Percentiles rank a stretch among this genome's conserved stretches.
These are phyloP conservation scores for Ogataea polymorpha DNA, from an alignment of 805 yeast species.

Conservation along the genomic window DNA sequence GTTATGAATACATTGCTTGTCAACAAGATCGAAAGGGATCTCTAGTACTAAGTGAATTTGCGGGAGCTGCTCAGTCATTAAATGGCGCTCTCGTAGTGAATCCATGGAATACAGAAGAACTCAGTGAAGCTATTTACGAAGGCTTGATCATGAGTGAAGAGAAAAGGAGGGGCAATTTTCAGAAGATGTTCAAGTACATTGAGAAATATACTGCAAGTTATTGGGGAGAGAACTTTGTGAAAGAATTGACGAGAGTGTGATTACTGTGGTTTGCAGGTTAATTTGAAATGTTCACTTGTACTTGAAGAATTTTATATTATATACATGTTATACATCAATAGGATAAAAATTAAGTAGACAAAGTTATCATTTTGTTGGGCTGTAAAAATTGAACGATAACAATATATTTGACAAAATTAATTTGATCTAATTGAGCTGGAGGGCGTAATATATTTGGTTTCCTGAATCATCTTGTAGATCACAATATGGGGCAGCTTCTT, in stretches of 20 bases:
- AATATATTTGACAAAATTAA: not conserved
- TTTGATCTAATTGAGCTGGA: not conserved
- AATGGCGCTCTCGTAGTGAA: conserved; percentile 93
- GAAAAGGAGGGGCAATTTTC: conserved; percentile 73
- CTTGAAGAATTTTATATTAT: not conserved
- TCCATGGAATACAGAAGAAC: conserved; percentile 98
- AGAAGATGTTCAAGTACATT: conserved; percentile 80
- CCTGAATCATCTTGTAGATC: no score
- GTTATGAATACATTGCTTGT: conserved; percentile 95
- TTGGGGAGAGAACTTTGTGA: conserved; percentile 97
- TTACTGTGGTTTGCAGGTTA: no score
- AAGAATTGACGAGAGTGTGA: conserved; percentile 51
- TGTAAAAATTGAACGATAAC: conserved; percentile 9
- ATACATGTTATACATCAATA: not conserved
- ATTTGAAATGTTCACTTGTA: no score
- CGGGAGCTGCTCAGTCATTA: conserved; percentile 98
- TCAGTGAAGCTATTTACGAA: conserved; percentile 81
- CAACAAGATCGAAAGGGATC: conserved; percentile 81
- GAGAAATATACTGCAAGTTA: conserved; percentile 91
- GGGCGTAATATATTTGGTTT: not conserved
- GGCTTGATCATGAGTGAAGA: conserved; percentile 83
- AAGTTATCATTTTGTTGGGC: conserved; percentile 1
- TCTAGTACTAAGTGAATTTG: conserved; percentile 86
- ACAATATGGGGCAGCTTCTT: conserved; percentile 61
- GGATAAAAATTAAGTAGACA: not conserved